Conservation (phyloP, 2,329 filamentous ascomycete genomes). For the Lachnellula suecica region DNA sequence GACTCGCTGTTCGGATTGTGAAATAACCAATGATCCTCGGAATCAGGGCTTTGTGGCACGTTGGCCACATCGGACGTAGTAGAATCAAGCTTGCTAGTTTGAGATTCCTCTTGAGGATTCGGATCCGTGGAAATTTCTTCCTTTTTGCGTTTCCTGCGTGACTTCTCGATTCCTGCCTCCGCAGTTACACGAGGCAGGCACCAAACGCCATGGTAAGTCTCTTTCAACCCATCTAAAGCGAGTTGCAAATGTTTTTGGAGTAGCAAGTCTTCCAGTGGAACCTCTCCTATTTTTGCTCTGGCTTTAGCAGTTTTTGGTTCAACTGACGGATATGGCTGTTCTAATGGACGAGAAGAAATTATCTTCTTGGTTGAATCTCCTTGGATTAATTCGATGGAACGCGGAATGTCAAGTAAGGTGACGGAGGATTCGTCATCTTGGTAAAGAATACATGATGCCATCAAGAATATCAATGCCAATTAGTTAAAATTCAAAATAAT, state of each 20-base stretch:
- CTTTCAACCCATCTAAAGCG: constrained; percentile 23
- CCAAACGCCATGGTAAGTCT: constrained; percentile 34
- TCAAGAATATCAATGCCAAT: no score
- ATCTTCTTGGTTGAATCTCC: constrained; percentile 23
- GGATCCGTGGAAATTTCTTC: not conserved
- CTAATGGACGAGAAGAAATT: constrained; percentile 40
- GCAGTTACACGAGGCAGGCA: constrained; percentile 24
- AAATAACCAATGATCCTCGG: no score
- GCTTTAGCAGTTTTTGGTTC: constrained; percentile 49
- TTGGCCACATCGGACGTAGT: no score
- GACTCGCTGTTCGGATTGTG: not conserved
- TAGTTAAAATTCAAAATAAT: not conserved
- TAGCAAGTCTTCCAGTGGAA: constrained; percentile 26
- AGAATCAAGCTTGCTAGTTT: not conserved
- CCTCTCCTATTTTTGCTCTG: constrained; percentile 14
- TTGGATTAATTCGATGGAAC: constrained; percentile 68
- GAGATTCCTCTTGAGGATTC: not conserved
- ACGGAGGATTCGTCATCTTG: constrained; percentile 49
- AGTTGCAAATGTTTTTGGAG: constrained; percentile 28
- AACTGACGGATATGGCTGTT: constrained; percentile 47
- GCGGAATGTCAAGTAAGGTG: constrained; percentile 67
- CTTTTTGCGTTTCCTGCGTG: constrained; percentile 5
- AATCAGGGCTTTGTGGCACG: no score
- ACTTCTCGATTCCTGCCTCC: not conserved
- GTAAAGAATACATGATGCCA: constrained; percentile 47